Evolutionary conservation across 768 basidiomycete species (phyloP).

Genomic region (Tricholoma sp.): DNA sequence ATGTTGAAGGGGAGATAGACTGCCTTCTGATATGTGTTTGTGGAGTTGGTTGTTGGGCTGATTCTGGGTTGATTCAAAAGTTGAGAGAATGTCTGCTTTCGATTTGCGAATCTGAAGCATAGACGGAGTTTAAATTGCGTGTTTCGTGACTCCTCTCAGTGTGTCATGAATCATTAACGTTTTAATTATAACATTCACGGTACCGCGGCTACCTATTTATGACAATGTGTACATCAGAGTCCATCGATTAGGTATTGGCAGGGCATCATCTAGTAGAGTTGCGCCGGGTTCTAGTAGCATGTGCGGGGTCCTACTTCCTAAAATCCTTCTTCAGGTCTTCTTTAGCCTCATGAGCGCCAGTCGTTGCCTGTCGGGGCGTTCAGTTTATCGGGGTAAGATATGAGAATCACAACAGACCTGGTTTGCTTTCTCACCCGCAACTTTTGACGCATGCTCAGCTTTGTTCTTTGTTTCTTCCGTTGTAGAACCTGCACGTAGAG

Average conservation of each 20-base stretch:
- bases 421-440: constrained; percentile 31
- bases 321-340: constrained; percentile 30
- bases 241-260: too few relatives aligned
- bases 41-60: constrained; percentile 9
- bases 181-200: too few relatives aligned
- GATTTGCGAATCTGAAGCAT: constrained; percentile 9
- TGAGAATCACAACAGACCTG: constrained; percentile 22
- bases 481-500: constrained; percentile 27
- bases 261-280: too few relatives aligned
- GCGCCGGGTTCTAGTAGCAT: too few relatives aligned
- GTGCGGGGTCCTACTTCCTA: constrained; percentile 11
- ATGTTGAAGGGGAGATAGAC: constrained; percentile 24
- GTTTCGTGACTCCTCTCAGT: not conserved
- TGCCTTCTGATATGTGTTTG: constrained; percentile 19
- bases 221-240: too few relatives aligned
- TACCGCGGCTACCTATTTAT: not conserved
- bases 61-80: not conserved
- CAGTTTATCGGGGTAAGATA: not conserved
- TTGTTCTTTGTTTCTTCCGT: constrained; percentile 29
- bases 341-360: constrained; percentile 30
- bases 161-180: too few relatives aligned
- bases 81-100: not conserved
- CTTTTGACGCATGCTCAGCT: constrained; percentile 27
- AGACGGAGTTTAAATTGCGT: constrained; percentile 10
- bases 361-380: constrained; percentile 22